Base-by-base conservation (phyloP, 257 asterid species). In the Cordia subcordata region DNA sequence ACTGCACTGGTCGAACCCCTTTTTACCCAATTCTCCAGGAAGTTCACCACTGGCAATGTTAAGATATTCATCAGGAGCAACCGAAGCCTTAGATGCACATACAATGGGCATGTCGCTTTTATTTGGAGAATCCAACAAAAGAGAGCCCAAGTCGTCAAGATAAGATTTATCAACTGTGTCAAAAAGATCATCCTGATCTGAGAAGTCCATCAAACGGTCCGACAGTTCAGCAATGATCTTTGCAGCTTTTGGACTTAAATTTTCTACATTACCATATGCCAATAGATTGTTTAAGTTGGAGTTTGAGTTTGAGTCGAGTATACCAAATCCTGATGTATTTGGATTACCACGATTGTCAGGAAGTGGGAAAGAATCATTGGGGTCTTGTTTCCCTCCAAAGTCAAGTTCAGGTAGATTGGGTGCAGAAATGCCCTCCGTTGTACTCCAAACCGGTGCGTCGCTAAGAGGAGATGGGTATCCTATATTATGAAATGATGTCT, bases 61-160 rank as follows among this genome's bases (percentile, higher is more conserved):
- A 65, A 61, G 23, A 67, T 68, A 57, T 53, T 62, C 81, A 22
- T 61, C 65, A 19, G 75, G 42, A 72, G 71, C 72, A 37, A 51
- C 73, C 9, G 61, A 55, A 46, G 56, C 53, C 51, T 68, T 79
- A 10, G 71, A 63, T 20, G 60, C 23, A 65, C 63, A 70, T 5
- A 60, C 55, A 58, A 53, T 64, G 44, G 67, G 61, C 47, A 59
- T 44, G 53, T 71, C 85, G 42, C 42, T 50, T 46, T 61, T 74
- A 53, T 45, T 67, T 32, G 86, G 92, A 64, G 76, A 77, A 62
- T 86, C 88, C 79, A 74, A 61, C 42, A 90, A 67, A 61, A 85
- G 84, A 9, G 85, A 78, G 63, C 78, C 76, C 40, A 78, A 68
- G 52, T 76, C 74, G 27, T 83, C 93, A 17, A 77, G 68, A 70